Evolutionary conservation across 2,329 filamentous ascomycete species (phyloP).

Genomic region (Emergomyces africanus): DNA sequence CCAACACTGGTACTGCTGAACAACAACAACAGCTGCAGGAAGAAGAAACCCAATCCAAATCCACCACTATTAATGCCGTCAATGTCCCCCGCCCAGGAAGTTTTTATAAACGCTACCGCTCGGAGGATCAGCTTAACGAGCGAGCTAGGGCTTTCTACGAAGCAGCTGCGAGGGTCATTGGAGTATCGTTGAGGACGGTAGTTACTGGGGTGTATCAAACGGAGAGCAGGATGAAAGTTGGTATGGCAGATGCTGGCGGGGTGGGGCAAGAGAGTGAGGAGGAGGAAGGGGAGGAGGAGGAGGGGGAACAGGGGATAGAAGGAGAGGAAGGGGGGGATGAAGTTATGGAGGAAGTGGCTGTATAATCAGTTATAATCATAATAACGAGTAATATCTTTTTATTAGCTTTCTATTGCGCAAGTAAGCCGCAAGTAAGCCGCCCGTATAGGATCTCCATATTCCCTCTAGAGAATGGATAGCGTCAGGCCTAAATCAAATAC

Average conservation of each 20-base stretch:
- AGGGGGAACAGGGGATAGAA: background rate
- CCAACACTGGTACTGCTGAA: background rate
- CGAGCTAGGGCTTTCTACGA: constrained; percentile 38
- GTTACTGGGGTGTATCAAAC: constrained; percentile 38
- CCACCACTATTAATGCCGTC: background rate
- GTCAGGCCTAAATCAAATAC: too few species aligned
- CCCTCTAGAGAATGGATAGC: too few species aligned
- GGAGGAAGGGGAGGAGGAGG: constrained; percentile 8
- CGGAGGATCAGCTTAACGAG: constrained; percentile 35
- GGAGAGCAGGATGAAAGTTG: constrained; percentile 29
- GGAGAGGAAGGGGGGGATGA: background rate
- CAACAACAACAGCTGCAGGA: too few species aligned
- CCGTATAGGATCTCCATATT: too few species aligned
- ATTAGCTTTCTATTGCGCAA: background rate
- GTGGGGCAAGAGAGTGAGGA: constrained; percentile 19
- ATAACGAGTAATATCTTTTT: background rate
- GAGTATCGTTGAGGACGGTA: constrained; percentile 38
- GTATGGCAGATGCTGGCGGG: too few species aligned
- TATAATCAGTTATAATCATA: background rate
- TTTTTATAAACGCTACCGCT: constrained; percentile 38
- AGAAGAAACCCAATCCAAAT: background rate
- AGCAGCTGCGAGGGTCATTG: constrained; percentile 37
- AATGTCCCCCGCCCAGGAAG: constrained; percentile 36
- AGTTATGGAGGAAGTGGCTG: constrained; percentile 3
- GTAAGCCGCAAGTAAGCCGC: background rate